Base-by-base conservation (phyloP, 352 stramenopile genomes). In the Pythium chondricola region DNA sequence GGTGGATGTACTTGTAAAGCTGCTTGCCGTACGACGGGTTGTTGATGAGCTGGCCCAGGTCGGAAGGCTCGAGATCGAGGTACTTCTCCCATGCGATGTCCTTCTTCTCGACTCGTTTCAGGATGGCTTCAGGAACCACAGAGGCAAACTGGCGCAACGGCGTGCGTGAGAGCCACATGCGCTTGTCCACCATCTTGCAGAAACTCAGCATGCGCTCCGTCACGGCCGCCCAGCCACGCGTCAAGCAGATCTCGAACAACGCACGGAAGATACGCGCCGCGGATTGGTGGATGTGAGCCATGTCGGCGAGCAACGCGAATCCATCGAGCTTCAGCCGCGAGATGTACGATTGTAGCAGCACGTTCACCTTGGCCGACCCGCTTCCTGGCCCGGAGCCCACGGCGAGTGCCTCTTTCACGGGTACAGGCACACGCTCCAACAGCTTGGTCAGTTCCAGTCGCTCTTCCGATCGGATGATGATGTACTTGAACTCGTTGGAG, bases 261-360 rank as follows among this genome's bases (percentile, higher is more conserved):
- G 95, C 96, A 21, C 97, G 82, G 80, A 99, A 98, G 58, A 99
- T 98, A 71, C 97, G 89, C 0, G 91, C 95, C 13, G 97, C 97
- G 6, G 90, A 98, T 61, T 99, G 97, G 61, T 98, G 95, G 56
- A 99, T 97, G 65, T 99, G 98, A 3, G 91, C 89, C 95, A 99
- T 99, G 61, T 99, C 97, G n/a, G 95, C 88, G 6, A 98, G 68
- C 18, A 99, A 63, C 4, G 97, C 97, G 74, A 99, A 99, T 0
- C 97, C 96, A 63, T 99, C 96, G 7, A 99, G 74, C 52, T 93
- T 97, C 26, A 99, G 63, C 10, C 95, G 81, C 38, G 90, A 98
- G 56, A 99, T 99, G 61, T 99, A 99, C 26, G 96, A 91, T 74
- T 99, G 97, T 11, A 99, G 67, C 20, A 99, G 79, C 18, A 99